Conservation (phyloP, 306 rosid genomes). For the Fragaria ananassa region DNA sequence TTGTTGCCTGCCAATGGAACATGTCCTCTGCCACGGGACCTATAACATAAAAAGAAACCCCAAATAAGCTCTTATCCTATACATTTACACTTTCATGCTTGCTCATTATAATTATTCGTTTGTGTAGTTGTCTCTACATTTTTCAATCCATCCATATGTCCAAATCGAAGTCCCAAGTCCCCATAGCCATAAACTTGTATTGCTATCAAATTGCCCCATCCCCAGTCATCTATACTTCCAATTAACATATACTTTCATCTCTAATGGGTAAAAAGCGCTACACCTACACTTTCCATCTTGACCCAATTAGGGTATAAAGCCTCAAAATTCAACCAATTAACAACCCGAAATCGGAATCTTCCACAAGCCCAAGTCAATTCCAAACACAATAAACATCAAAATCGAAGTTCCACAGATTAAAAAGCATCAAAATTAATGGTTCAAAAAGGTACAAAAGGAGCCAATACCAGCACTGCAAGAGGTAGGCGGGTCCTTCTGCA, state of each 20-base stretch:
- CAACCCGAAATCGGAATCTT: neutral
- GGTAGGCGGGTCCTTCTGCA: slow-evolving; percentile 88
- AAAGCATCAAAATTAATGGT: neutral
- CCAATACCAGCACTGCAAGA: slow-evolving; percentile 88
- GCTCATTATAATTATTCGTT: too few relatives aligned
- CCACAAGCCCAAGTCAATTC: neutral
- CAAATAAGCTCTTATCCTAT: neutral
- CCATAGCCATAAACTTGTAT: neutral
- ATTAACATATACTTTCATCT: neutral
- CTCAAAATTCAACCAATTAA: neutral
- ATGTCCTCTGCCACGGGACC: slow-evolving; percentile 96
- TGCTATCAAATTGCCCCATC: neutral
- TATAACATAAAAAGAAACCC: slow-evolving; percentile 17
- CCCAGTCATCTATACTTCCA: neutral
- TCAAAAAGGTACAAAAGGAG: slow-evolving; percentile 8
- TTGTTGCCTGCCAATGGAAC: slow-evolving; percentile 94
- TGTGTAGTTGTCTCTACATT: neutral
- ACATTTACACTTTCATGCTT: neutral
- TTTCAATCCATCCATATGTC: neutral
- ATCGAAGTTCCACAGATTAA: neutral
- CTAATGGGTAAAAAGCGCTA: neutral
- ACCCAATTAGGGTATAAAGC: neutral
- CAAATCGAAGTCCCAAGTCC: neutral
- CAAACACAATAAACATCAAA: neutral
- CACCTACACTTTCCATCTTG: neutral